A percentile compares a stretch with the other conserved stretches of the same genome.
Conservation (phyloP, 2,329 filamentous ascomycete species). For the Akanthomyces dipterigenus region DNA sequence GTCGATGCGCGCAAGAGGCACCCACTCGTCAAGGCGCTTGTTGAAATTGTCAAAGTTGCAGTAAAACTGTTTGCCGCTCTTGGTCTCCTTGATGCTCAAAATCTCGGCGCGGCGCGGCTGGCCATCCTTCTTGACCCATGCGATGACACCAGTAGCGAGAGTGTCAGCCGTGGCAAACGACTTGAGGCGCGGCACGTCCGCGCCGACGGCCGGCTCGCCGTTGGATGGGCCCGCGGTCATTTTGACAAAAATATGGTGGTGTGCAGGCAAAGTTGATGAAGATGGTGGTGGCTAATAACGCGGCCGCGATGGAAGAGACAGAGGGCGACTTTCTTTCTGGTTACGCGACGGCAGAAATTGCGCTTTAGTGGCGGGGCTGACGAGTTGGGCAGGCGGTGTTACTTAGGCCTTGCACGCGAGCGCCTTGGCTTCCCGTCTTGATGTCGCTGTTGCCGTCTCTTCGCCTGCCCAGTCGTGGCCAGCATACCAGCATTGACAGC, state of each 20-base stretch:
- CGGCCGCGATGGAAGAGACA: not conserved
- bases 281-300: not conserved
- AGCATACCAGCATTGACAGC: too few relatives aligned
- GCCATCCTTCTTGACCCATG: constrained; percentile 63
- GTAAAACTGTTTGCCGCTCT: constrained; percentile 84
- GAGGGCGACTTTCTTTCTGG: not conserved
- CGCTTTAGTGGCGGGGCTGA: constrained; percentile 1
- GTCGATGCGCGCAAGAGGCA: constrained; percentile 74
- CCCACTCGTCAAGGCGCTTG: constrained; percentile 81
- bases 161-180: constrained; percentile 80
- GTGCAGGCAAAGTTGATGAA: not conserved
- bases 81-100: constrained; percentile 84
- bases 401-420: too few relatives aligned
- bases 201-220: constrained; percentile 49
- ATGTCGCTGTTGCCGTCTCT: too few relatives aligned
- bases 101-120: constrained; percentile 90
- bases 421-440: too few relatives aligned
- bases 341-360: constrained; percentile 1
- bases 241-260: not conserved
- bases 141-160: constrained; percentile 56
- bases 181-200: constrained; percentile 57
- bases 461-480: too few relatives aligned
- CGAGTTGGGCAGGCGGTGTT: constrained; percentile 10
- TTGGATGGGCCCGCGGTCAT: constrained; percentile 46
- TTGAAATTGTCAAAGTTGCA: constrained; percentile 99